Evolutionary conservation across 345 rosid species (phyloP).

Genomic region (Viola odorata): DNA sequence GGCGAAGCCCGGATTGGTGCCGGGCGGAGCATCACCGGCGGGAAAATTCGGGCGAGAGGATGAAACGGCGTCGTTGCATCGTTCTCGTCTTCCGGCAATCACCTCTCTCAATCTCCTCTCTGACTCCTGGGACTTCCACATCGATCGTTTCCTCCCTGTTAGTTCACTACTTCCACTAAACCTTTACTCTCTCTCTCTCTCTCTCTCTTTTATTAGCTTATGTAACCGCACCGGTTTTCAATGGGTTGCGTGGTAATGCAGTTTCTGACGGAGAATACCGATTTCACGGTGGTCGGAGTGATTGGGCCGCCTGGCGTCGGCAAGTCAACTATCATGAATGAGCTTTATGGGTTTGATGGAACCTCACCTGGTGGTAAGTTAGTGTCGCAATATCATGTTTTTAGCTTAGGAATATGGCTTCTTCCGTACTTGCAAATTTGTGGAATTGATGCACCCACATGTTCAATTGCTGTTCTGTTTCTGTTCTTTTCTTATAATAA

Average conservation of each 20-base stretch:
- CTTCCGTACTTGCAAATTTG: no score
- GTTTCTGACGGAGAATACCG: slow-evolving; percentile 84
- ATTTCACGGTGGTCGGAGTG: slow-evolving; percentile 76
- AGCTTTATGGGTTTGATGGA: slow-evolving; percentile 69
- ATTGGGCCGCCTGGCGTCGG: slow-evolving; percentile 77
- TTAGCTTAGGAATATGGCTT: no score
- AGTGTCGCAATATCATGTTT: no score
- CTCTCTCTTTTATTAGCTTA: no score
- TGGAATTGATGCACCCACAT: no score
- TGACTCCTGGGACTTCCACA: slow-evolving; percentile 82
- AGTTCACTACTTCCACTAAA: no score
- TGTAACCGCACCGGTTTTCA: not conserved
- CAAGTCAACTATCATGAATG: slow-evolving; percentile 76
- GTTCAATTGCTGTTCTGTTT: not conserved
- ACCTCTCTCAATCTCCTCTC: slow-evolving; percentile 74
- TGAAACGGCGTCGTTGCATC: slow-evolving; percentile 41
- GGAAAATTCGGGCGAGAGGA: slow-evolving; percentile 68
- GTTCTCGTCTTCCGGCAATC: slow-evolving; percentile 60
- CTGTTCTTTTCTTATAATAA: not conserved
- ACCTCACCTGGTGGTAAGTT: slow-evolving; percentile 52
- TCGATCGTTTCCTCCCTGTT: slow-evolving; percentile 84
- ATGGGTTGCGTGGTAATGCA: slow-evolving; percentile 6
- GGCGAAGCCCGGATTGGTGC: slow-evolving; percentile 45
- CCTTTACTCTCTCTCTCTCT: no score
- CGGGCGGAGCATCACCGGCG: slow-evolving; percentile 37